Conservation (phyloP, 2,329 filamentous ascomycete genomes). For the Sarocladiaceae sp. region DNA sequence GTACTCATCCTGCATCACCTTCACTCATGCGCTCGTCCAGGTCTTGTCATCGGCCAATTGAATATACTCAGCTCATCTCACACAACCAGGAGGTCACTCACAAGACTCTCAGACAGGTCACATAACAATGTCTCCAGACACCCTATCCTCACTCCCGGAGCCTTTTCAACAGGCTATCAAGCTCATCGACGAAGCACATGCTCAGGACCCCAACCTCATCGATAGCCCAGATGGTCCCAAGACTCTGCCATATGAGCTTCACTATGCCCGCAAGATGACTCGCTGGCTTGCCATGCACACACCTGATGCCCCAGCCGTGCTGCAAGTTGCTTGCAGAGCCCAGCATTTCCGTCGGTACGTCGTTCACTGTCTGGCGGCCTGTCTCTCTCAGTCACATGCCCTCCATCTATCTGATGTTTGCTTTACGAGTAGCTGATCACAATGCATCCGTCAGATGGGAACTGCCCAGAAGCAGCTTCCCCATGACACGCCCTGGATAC, state of each 20-base stretch:
- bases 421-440: neutral
- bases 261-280: constrained; percentile 78
- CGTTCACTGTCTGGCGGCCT: neutral
- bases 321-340: constrained; percentile 72
- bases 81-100: neutral
- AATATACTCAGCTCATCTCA: constrained; percentile 3
- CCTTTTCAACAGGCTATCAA: constrained; percentile 48
- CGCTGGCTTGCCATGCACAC: constrained; percentile 57
- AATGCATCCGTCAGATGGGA: constrained; percentile 54
- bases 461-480: constrained; percentile 66
- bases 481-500: constrained; percentile 70
- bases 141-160: constrained; percentile 26
- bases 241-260: constrained; percentile 65
- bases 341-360: constrained; percentile 69
- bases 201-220: constrained; percentile 28
- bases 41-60: no score
- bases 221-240: constrained; percentile 35
- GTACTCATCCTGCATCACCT: neutral
- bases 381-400: neutral
- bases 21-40: no score
- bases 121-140: neutral
- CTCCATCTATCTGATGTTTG: constrained; percentile 1
- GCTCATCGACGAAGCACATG: constrained; percentile 63
- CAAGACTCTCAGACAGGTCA: neutral
- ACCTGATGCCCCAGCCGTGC: constrained; percentile 56